Evolutionary conservation across 441 rosid genomes (phyloP).

Genomic region (Omphalea diandra): DNA sequence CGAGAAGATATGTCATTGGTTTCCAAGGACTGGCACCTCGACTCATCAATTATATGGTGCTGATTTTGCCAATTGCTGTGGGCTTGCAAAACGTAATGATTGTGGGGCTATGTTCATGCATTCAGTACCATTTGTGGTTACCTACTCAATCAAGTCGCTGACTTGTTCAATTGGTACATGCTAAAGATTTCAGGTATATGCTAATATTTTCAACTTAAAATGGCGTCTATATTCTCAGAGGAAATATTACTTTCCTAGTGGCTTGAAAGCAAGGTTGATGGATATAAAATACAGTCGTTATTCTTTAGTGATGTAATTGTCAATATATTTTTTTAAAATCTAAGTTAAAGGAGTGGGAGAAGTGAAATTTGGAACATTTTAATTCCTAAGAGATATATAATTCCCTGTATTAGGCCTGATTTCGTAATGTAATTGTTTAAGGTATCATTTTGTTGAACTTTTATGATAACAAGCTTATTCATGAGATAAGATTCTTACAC

Average conservation of each 20-base stretch:
- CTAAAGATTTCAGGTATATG: not conserved
- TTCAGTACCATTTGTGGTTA: not conserved
- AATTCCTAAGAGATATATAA: no score
- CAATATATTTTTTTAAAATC: no score
- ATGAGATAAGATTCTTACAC: constrained; percentile 1
- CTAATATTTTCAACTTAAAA: not conserved
- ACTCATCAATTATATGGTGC: not conserved
- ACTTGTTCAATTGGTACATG: not conserved
- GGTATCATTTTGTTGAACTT: not conserved
- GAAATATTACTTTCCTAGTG: not conserved
- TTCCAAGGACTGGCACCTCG: constrained; percentile 5
- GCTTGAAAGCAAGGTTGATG: constrained; percentile 1
- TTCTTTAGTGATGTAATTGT: no score
- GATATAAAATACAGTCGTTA: not conserved
- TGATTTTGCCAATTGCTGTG: not conserved
- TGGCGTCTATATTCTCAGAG: not conserved
- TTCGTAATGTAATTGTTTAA: no score
- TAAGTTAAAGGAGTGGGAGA: no score
- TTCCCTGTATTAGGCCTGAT: no score
- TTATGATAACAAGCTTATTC: not conserved
- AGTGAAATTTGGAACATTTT: no score
- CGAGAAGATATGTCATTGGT: not conserved
- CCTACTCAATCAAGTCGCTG: not conserved
- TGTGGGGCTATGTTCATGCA: not conserved
- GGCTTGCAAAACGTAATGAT: not conserved